phyloP scores from a whole-genome alignment of 345 rosid species.

The Erucastrum elatum region DNA sequence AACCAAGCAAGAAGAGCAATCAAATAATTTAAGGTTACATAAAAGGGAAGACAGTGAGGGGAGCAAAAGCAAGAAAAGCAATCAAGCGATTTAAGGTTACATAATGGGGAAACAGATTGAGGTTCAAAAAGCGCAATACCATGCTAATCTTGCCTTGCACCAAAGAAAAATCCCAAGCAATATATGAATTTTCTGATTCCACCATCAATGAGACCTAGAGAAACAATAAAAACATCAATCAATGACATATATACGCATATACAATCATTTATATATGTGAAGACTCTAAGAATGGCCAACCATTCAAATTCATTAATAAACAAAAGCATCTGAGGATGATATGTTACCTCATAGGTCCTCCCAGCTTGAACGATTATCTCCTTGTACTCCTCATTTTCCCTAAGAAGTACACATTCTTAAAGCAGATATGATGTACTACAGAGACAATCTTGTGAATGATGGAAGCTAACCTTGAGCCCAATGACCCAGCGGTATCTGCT shows the following conservation, averaged over 20 bases:
- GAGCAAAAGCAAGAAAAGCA: conserved; percentile 15
- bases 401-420: conserved; percentile 39
- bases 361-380: conserved; percentile 82
- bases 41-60: background rate
- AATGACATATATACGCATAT: background rate
- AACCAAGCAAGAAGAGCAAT: conserved; percentile 10
- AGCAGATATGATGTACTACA: conserved; percentile 20
- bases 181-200: conserved; percentile 86
- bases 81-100: background rate
- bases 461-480: conserved; percentile 59
- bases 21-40: background rate
- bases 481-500: conserved; percentile 73
- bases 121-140: conserved; percentile 50
- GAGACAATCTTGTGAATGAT: conserved; percentile 19
- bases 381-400: conserved; percentile 82
- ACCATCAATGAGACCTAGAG: conserved; percentile 72
- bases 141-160: conserved; percentile 76
- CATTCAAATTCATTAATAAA: conserved; percentile 2
- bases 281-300: conserved; percentile 8
- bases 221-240: conserved; percentile 26
- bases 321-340: conserved; percentile 10
- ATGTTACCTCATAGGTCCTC: conserved; percentile 71
- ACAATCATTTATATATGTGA: background rate
- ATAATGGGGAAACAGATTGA: conserved; percentile 9
- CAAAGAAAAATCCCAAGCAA: conserved; percentile 95